A percentile compares a stretch with the other conserved stretches of the same genome.
Conservation (phyloP, 495 filamentous ascomycete genomes). For the Hypomontagnella submonticulosa region DNA sequence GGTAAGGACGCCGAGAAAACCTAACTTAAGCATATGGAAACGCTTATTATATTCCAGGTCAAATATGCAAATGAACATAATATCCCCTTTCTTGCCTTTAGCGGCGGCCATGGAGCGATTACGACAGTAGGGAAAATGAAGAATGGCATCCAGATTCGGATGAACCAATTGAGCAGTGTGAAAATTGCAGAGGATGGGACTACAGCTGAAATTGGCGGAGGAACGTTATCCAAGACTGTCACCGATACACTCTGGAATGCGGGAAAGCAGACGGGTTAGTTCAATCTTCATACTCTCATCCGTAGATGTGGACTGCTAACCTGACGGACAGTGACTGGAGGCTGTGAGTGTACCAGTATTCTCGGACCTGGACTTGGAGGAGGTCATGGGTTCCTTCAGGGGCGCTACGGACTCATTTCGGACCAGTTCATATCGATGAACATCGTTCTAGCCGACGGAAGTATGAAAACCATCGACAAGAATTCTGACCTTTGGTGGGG, state of each 20-base stretch:
- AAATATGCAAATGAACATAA: conserved; percentile 56
- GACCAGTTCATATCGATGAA: conserved; percentile 66
- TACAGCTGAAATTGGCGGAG: conserved; percentile 62
- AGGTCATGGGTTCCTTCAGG: conserved; percentile 70
- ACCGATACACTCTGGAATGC: conserved; percentile 45
- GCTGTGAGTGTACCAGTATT: conserved; percentile 65
- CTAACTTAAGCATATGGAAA: not conserved
- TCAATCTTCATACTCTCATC: conserved; percentile 32
- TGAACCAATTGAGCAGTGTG: conserved; percentile 54
- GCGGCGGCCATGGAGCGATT: conserved; percentile 56
- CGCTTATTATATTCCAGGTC: conserved; percentile 11
- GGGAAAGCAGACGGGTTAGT: conserved; percentile 48
- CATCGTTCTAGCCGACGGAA: conserved; percentile 68
- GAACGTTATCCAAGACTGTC: conserved; percentile 48
- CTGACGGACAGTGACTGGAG: conserved; percentile 60
- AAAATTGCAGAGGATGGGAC: conserved; percentile 54
- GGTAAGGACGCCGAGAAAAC: conserved; percentile 47
- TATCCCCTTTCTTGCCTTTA: conserved; percentile 59
- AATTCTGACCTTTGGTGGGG: conserved; percentile 66
- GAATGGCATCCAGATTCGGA: conserved; percentile 58
- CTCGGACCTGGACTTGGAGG: conserved; percentile 69
- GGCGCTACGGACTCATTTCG: conserved; percentile 67
- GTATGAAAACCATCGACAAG: conserved; percentile 50
- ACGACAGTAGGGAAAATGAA: conserved; percentile 53
- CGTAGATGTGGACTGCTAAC: conserved; percentile 31